Percentiles rank a stretch among this genome's conserved stretches.
phyloP scores from a whole-genome alignment of 73 alveolate genomes.

The Paramecium pentaurelia region DNA sequence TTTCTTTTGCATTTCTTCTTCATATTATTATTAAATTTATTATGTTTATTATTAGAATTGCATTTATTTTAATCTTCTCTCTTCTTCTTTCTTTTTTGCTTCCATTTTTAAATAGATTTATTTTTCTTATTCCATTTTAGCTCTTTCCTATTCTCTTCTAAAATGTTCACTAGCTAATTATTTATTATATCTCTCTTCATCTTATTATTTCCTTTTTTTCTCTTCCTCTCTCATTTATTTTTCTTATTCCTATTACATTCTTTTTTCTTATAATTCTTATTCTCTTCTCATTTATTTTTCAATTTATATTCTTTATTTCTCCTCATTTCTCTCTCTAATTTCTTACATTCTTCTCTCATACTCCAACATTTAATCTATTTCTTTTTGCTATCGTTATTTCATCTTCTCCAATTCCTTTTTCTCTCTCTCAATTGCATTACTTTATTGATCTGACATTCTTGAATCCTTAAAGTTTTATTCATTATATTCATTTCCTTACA shows the following conservation, averaged over 20 bases:
- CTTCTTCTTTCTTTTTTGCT: constrained; percentile 28
- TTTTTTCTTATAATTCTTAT: constrained; percentile 24
- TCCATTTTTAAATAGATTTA: background rate
- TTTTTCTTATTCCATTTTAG: background rate
- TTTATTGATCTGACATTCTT: constrained; percentile 1
- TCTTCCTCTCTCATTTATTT: constrained; percentile 29
- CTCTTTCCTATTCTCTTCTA: constrained; percentile 15
- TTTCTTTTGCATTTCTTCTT: constrained; percentile 28
- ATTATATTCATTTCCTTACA: background rate
- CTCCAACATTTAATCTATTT: constrained; percentile 39
- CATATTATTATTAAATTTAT: background rate
- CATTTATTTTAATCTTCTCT: constrained; percentile 9
- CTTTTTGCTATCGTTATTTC: constrained; percentile 8
- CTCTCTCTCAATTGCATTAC: background rate
- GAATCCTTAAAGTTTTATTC: background rate
- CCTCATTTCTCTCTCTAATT: constrained; percentile 42
- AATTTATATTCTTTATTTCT: background rate
- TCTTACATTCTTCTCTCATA: constrained; percentile 39
- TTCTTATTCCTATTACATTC: background rate
- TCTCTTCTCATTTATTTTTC: constrained; percentile 51
- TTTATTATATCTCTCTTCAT: background rate
- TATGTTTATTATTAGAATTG: constrained; percentile 15
- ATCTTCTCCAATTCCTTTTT: constrained; percentile 6
- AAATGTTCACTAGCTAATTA: constrained; percentile 4
- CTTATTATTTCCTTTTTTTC: background rate